A percentile compares a stretch with the other conserved stretches of the same genome.
phyloP scores from a whole-genome alignment of 352 stramenopile species.

The Pythium graminicola region DNA sequence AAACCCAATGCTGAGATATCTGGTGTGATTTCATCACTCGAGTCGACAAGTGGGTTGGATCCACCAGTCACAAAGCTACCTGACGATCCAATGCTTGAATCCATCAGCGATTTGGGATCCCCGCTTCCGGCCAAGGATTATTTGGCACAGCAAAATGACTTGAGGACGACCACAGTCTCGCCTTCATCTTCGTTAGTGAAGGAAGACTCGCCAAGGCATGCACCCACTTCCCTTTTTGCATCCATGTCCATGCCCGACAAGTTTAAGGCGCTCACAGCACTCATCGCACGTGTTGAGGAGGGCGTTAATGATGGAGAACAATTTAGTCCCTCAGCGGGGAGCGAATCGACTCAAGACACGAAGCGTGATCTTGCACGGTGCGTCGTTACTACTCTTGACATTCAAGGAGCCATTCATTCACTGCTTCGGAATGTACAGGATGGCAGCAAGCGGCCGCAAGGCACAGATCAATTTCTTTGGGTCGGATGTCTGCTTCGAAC shows the following conservation, averaged over 20 bases:
- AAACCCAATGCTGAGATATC: background rate
- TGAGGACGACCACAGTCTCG: background rate
- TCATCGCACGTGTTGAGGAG: constrained; percentile 60
- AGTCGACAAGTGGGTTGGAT: constrained; percentile 13
- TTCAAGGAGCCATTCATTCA: too few species aligned
- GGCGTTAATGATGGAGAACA: constrained; percentile 50
- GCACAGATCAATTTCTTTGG: constrained; percentile 73
- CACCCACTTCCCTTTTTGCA: constrained; percentile 22
- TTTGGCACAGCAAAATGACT: background rate
- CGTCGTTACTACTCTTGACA: too few species aligned
- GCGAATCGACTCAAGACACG: constrained; percentile 39
- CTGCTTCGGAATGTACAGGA: too few species aligned
- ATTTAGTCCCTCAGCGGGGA: constrained; percentile 21
- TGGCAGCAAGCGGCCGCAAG: constrained; percentile 56
- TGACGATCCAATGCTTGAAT: constrained; percentile 12
- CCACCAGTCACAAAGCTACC: background rate
- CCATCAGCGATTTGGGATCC: constrained; percentile 17
- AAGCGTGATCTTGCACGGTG: constrained; percentile 63
- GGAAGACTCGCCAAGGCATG: background rate
- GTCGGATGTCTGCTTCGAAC: constrained; percentile 70
- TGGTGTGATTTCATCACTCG: constrained; percentile 17
- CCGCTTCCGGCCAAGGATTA: background rate
- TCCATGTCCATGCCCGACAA: constrained; percentile 45
- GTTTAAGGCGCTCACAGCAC: constrained; percentile 43
- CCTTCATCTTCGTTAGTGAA: background rate